Base-by-base conservation (phyloP, 192 early-diverging fungal species). In the Coemansia sp. region DNA sequence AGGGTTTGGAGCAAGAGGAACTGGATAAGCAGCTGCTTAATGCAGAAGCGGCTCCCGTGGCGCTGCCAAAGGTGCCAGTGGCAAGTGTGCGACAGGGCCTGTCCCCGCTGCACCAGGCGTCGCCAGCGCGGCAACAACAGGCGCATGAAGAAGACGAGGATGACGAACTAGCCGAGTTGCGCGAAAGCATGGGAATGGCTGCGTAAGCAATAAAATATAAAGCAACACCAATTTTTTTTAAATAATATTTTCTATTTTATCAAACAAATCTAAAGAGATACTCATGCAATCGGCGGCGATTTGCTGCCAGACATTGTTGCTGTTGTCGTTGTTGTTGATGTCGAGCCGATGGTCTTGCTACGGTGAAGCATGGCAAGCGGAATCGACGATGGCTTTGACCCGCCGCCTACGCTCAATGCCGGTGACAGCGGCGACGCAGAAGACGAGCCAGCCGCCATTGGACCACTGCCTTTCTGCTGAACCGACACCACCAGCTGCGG, bases 1-100 rank as follows among this genome's bases (percentile, higher is more conserved):
- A 99, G 61, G 87, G 89, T 67, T 77, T 97, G 38, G 96, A 96
- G 72, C 95, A 98, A 86, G 92, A 94, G 79, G 91, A 93, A 62
- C 73, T 97, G 56, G 94, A 97, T 77, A 85, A 83, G 36, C 85
- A 91, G 82, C 85, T 99, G 63, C 75, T 96, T 61, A 87, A 87
- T 38, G 89, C 90, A 0, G 90, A 88, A 42, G 51, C 73, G 28
- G 85, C 88, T 40, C 82, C 91, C 52, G 73, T 88, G 54, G 72
- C 86, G 60, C 67, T 92, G 70, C 85, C 91, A 12, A 85, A 79
- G 64, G 87, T 86, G 64, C 87, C 66, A 1, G 56, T 34, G 7
- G 30, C 56, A 4, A 48, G 66, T 11, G 30, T 63, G 5, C 59
- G 34, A 20, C 56, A 14, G 17, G 58, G 22, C 22, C 22, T 51